phyloP scores from a whole-genome alignment of 768 basidiomycete genomes.

The Lentinula boryana region DNA sequence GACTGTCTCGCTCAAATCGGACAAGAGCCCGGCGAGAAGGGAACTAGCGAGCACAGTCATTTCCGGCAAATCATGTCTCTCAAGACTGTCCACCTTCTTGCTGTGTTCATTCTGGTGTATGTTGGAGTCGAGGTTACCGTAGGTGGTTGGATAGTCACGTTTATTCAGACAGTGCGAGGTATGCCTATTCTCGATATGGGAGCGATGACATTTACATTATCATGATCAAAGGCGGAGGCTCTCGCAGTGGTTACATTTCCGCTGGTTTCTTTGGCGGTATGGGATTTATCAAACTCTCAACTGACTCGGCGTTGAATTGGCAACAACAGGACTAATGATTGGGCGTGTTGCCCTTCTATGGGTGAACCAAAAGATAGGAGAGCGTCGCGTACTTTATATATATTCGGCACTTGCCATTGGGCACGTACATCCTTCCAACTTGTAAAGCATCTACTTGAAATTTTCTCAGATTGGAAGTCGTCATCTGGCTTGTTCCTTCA shows the following conservation, averaged over 20 bases:
- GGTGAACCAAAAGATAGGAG: conserved; percentile 33
- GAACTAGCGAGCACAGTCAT: conserved; percentile 28
- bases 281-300: neutral
- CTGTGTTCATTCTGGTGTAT: conserved; percentile 60
- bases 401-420: conserved; percentile 30
- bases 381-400: conserved; percentile 28
- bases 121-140: conserved; percentile 65
- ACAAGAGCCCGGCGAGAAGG: conserved; percentile 32
- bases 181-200: neutral
- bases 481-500: conserved; percentile 46
- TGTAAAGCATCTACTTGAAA: neutral
- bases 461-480: conserved; percentile 34
- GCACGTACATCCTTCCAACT: conserved; percentile 11
- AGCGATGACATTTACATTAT: conserved; percentile 37
- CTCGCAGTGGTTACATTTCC: conserved; percentile 36
- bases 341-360: conserved; percentile 32
- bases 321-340: conserved; percentile 26
- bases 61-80: conserved; percentile 46
- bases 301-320: neutral
- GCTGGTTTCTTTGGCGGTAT: conserved; percentile 33
- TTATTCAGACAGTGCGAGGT: neutral
- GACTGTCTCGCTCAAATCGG: conserved; percentile 53
- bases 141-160: conserved; percentile 27
- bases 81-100: conserved; percentile 54
- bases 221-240: conserved; percentile 28